phyloP scores from a whole-genome alignment of 208 protist species.

The Jaenimonas drosophilae region DNA sequence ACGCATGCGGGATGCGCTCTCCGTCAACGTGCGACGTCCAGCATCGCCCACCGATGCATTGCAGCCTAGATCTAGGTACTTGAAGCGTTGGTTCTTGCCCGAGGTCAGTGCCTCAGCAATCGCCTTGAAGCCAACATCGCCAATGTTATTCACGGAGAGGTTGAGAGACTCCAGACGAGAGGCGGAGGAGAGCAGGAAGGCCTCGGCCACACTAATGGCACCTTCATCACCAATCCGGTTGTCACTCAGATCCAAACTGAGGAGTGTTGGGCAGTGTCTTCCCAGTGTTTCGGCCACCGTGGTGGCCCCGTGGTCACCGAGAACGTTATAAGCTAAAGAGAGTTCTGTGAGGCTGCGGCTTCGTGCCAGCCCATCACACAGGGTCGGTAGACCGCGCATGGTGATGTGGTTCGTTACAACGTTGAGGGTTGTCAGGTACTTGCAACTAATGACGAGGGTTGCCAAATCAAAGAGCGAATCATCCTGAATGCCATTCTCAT shows the following conservation, averaged over 20 bases:
- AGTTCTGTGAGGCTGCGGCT: slow-evolving; percentile 44
- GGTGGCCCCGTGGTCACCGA: slow-evolving; percentile 53
- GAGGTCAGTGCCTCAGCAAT: slow-evolving; percentile 60
- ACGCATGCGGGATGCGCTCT: slow-evolving; percentile 19
- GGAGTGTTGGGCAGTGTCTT: slow-evolving; percentile 40
- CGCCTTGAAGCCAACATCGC: slow-evolving; percentile 55
- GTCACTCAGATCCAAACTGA: slow-evolving; percentile 63
- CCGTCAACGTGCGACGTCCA: slow-evolving; percentile 35
- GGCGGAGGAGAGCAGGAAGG: slow-evolving; percentile 30
- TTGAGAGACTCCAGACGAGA: slow-evolving; percentile 53
- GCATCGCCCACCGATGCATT: slow-evolving; percentile 50
- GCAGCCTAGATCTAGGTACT: slow-evolving; percentile 58
- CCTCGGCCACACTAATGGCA: slow-evolving; percentile 45
- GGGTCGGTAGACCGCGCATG: slow-evolving; percentile 48
- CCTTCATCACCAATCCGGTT: slow-evolving; percentile 70
- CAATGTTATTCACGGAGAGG: slow-evolving; percentile 72
- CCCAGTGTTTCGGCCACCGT: slow-evolving; percentile 38
- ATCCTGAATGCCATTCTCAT: slow-evolving; percentile 78
- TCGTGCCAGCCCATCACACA: slow-evolving; percentile 59
- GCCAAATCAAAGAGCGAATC: slow-evolving; percentile 51
- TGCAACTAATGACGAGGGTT: slow-evolving; percentile 34
- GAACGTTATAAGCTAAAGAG: slow-evolving; percentile 64
- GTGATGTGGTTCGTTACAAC: slow-evolving; percentile 77
- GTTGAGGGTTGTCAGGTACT: slow-evolving; percentile 38
- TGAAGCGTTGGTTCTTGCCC: slow-evolving; percentile 30